phyloP scores from a whole-genome alignment of 169 alveolate genomes.

The Miamiensis avidus region DNA sequence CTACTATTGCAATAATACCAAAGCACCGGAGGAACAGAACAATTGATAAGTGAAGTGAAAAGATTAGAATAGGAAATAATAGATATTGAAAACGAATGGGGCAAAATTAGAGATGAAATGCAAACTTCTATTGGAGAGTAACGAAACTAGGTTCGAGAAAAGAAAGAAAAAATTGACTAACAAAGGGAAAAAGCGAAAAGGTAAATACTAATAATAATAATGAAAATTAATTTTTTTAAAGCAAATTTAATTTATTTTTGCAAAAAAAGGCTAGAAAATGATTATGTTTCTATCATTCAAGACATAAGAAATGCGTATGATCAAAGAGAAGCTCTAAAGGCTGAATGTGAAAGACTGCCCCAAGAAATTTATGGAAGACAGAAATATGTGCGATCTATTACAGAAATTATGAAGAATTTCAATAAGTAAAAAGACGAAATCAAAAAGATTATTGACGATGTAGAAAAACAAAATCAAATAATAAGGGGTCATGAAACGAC shows the following conservation, averaged over 20 bases:
- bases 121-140: not conserved
- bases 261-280: not conserved
- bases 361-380: not conserved
- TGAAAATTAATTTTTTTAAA: no score
- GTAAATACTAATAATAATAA: not conserved
- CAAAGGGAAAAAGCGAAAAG: not conserved
- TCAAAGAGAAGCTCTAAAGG: not conserved
- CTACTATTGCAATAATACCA: not conserved
- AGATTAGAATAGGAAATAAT: not conserved
- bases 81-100: not conserved
- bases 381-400: not conserved
- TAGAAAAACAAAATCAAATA: not conserved
- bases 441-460: not conserved
- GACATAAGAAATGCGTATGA: not conserved
- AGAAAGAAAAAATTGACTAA: not conserved
- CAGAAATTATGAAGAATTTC: not conserved
- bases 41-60: not conserved
- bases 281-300: not conserved
- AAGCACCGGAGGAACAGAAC: not conserved
- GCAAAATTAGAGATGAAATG: no score
- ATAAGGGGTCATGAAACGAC: not conserved
- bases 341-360: not conserved
- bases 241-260: no score
- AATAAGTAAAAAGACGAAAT: not conserved
- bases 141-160: no score